Evolutionary conservation across 2,329 filamentous ascomycete species (phyloP).

Genomic region (Claviceps capensis): DNA sequence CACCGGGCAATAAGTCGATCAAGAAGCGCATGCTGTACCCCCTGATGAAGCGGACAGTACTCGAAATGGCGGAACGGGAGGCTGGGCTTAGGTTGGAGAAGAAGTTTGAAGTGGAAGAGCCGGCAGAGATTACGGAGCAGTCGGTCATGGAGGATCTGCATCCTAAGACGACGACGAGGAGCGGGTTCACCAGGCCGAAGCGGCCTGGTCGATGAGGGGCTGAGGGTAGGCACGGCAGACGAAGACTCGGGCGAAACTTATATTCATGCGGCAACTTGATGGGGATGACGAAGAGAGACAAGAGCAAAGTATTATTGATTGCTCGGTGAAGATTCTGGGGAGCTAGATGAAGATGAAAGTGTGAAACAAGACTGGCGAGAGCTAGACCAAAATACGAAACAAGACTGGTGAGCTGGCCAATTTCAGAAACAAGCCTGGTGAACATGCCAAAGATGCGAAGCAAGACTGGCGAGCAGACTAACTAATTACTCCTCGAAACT

Average conservation of each 20-base stretch:
- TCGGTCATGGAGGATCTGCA: conserved; percentile 53
- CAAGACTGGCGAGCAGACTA: not conserved
- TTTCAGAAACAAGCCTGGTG: not conserved
- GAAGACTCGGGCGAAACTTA: not conserved
- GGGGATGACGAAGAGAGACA: not conserved
- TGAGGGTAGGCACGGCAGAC: not conserved
- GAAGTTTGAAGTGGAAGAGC: conserved; percentile 55
- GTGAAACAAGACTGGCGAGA: not conserved
- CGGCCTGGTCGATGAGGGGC: conserved; percentile 52
- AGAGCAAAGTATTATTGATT: not conserved
- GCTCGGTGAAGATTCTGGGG: too few relatives aligned
- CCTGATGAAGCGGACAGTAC: conserved; percentile 51
- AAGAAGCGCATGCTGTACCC: conserved; percentile 81
- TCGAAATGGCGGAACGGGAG: conserved; percentile 51
- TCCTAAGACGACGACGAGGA: conserved; percentile 49
- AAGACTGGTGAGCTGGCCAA: not conserved
- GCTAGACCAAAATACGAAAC: not conserved
- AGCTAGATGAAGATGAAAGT: not conserved
- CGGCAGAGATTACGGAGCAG: conserved; percentile 56
- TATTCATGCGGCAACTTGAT: not conserved
- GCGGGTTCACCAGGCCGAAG: conserved; percentile 65
- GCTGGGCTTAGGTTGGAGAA: conserved; percentile 55
- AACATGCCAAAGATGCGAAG: not conserved
- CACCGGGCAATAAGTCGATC: conserved; percentile 52
- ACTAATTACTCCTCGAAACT: conserved; percentile 50